Evolutionary conservation across 352 stramenopile genomes (phyloP), one percentile per base, ranked within the genome.

Genomic region (Thalassiosira mediterranea): DNA sequence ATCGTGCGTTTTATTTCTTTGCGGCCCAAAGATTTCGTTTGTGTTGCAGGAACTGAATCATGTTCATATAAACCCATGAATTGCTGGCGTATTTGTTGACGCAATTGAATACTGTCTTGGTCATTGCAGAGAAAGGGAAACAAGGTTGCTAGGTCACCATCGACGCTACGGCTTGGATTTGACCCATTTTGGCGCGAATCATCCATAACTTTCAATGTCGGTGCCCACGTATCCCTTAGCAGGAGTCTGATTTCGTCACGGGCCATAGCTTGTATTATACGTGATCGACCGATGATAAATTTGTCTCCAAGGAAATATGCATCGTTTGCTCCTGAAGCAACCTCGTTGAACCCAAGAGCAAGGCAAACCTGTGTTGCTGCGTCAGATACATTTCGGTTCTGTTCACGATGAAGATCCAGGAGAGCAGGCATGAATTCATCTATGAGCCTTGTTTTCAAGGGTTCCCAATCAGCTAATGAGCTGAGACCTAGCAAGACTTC

Each of bases 221-320:
- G 44, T 34, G 60, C 17, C 83, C 83, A 89, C 25, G 78, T 60
- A 25, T 72, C 49, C 0, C 59, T 29, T 1, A 89, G 17, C 11
- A 73, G 31, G 15, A 47, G 57, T 58, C 72, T 51, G 17, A 90
- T 81, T 72, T 90, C 79, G 21, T 71, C 52, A 29, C 83, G 56
- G 4, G 72, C 76, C 83, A 90, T 88, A 17, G 79, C 67, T 72
- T 90, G 83, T 21, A 88, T 56, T 17, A 88, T 34, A 17, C 86
- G 37, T 17, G 72, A 76, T 15, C 79, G 63, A 25, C 78, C 59
- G 17, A 88, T 28, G 44, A 68, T 86, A 59, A 88, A 90, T 67
- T 77, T 87, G 67, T 90, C 83, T 31, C 76, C 76, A 15, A 88
- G 40, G 42, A 88, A 46, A 19, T 81, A 71, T 23, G 72, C 71